Conservation (phyloP, 1,284 basidiomycete genomes). For the Trichosporon sp. region DNA sequence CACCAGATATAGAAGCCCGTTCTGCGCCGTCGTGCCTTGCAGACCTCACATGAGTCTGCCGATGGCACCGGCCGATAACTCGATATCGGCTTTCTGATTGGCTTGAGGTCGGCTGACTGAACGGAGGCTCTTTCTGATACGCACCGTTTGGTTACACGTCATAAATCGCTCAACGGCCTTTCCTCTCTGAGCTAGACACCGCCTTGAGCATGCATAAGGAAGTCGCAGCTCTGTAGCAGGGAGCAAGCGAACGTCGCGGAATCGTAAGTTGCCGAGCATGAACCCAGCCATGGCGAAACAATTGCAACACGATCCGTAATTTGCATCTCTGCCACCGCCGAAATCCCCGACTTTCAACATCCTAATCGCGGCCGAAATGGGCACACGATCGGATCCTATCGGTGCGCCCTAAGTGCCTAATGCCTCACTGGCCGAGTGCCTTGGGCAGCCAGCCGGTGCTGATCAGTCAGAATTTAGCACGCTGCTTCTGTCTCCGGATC, state of each 20-base stretch:
- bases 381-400: too few relatives aligned
- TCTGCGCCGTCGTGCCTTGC: neutral
- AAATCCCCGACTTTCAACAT: neutral
- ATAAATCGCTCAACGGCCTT: neutral
- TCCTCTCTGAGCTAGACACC: too few relatives aligned
- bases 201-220: too few relatives aligned
- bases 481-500: too few relatives aligned
- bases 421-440: too few relatives aligned
- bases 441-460: too few relatives aligned
- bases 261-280: neutral
- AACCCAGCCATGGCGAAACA: neutral
- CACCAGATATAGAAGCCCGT: constrained; percentile 2
- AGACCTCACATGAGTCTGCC: neutral
- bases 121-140: neutral
- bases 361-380: neutral
- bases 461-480: too few relatives aligned
- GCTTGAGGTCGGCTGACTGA: too few relatives aligned
- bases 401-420: too few relatives aligned
- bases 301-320: neutral
- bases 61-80: constrained; percentile 2
- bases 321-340: too few relatives aligned
- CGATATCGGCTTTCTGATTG: neutral
- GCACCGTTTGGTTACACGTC: neutral
- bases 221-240: too few relatives aligned
- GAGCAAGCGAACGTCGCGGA: too few relatives aligned